Percentiles rank a stretch among this genome's conserved stretches.
Conservation (phyloP, 2,329 filamentous ascomycete genomes). For the Aspergillus vadensis region DNA sequence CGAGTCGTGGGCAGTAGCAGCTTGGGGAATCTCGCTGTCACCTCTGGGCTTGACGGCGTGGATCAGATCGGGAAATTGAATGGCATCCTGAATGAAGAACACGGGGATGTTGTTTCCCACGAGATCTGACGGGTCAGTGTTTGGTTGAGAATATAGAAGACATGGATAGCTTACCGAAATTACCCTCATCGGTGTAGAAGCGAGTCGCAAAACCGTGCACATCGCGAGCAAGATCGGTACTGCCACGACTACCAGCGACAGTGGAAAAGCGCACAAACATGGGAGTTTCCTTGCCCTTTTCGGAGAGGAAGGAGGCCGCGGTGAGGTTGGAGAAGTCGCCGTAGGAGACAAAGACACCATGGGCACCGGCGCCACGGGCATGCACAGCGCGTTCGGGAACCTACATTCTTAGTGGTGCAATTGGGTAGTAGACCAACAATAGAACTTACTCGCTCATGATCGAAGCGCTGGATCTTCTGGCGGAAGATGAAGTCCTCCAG, state of each 20-base stretch:
- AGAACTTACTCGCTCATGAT: conserved; percentile 65
- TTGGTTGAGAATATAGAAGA: not conserved
- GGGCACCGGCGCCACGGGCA: conserved; percentile 67
- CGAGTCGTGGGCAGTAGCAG: conserved; percentile 51
- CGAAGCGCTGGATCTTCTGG: conserved; percentile 71
- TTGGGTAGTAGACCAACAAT: not conserved
- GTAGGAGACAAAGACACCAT: conserved; percentile 70
- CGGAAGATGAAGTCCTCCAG: conserved; percentile 73
- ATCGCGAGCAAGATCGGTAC: conserved; percentile 69
- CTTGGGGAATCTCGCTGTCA: conserved; percentile 54
- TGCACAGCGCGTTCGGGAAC: conserved; percentile 69
- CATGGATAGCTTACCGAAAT: conserved; percentile 48
- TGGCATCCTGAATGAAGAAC: conserved; percentile 47
- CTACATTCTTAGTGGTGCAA: conserved; percentile 29
- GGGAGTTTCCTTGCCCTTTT: conserved; percentile 62
- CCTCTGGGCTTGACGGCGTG: conserved; percentile 46
- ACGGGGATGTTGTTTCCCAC: conserved; percentile 44
- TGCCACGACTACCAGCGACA: conserved; percentile 69
- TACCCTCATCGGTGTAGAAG: conserved; percentile 73
- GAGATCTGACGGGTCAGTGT: conserved; percentile 27
- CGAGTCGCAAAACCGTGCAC: conserved; percentile 71
- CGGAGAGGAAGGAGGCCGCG: conserved; percentile 63
- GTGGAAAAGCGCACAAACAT: conserved; percentile 74
- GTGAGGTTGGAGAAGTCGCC: conserved; percentile 69
- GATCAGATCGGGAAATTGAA: conserved; percentile 44